Conservation (phyloP, 2,329 filamentous ascomycete species). For the Raffaelea ambrosiae region DNA sequence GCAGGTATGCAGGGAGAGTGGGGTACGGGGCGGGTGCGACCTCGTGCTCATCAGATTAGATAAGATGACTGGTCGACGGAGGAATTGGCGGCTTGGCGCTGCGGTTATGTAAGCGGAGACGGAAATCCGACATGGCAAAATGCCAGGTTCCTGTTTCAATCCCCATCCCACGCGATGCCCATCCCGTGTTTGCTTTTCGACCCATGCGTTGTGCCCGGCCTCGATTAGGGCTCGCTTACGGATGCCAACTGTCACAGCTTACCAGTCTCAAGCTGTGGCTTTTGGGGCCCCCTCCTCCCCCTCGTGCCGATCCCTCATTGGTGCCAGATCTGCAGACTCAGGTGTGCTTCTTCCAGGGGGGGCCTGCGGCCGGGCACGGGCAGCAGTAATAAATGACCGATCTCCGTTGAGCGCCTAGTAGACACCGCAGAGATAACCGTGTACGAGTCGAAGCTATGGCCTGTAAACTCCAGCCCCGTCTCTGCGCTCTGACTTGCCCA, state of each 20-base stretch:
- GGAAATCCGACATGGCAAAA: background rate
- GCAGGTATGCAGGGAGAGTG: background rate
- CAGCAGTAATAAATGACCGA: too few relatives aligned
- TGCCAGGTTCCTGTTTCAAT: background rate
- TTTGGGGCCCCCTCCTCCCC: too few relatives aligned
- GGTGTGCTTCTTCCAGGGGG: too few relatives aligned
- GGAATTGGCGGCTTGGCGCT: background rate
- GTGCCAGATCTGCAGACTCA: too few relatives aligned
- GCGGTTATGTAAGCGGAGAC: background rate
- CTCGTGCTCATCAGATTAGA: background rate
- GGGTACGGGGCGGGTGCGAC: background rate
- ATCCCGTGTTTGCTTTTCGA: background rate
- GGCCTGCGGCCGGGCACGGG: too few relatives aligned
- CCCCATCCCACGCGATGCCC: background rate
- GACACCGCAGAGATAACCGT: background rate
- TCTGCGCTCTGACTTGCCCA: background rate
- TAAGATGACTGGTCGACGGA: background rate
- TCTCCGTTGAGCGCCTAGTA: background rate
- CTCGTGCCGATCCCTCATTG: too few relatives aligned
- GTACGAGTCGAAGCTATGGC: background rate
- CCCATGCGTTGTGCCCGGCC: background rate
- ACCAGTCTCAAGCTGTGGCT: background rate
- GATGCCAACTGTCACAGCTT: background rate
- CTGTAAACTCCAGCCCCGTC: background rate
- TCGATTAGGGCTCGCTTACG: background rate